These are phyloP conservation scores for Leishmania amazonensis DNA, from an alignment of 208 protist species.

Conservation along the genomic window DNA sequence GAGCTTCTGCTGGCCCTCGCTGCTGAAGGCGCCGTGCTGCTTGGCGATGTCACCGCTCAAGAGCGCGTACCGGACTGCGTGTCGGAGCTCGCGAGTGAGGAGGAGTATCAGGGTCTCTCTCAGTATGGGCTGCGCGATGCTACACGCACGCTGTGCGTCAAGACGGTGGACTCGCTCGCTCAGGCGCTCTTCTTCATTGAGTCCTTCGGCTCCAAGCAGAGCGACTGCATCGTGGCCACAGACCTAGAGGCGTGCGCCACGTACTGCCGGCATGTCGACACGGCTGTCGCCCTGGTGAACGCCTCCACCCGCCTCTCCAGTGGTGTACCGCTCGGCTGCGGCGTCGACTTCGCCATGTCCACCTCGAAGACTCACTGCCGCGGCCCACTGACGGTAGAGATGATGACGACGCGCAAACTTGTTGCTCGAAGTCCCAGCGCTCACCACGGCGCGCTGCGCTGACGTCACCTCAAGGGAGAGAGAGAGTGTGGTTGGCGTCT, in stretches of 20 bases:
- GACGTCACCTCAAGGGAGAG: background rate
- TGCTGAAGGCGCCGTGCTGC: conserved; percentile 32
- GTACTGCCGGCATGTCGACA: conserved; percentile 49
- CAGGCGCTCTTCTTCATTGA: conserved; percentile 63
- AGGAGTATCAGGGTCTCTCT: conserved; percentile 52
- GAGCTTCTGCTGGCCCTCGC: conserved; percentile 54
- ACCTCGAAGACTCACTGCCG: conserved; percentile 60
- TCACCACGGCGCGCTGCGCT: conserved; percentile 34
- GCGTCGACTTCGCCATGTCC: conserved; percentile 53
- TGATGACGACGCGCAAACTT: conserved; percentile 50
- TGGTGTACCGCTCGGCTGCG: conserved; percentile 53
- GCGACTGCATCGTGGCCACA: conserved; percentile 55
- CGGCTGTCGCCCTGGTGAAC: conserved; percentile 56
- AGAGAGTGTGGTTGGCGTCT: background rate
- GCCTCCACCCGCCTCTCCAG: conserved; percentile 58
- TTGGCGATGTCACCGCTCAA: conserved; percentile 43
- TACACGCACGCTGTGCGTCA: conserved; percentile 44
- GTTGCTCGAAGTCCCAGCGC: conserved; percentile 35
- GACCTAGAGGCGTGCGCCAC: conserved; percentile 38
- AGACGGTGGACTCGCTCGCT: conserved; percentile 45
- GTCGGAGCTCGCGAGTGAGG: conserved; percentile 44
- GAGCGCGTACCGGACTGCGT: conserved; percentile 43
- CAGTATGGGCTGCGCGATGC: conserved; percentile 39
- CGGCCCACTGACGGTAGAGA: conserved; percentile 47
- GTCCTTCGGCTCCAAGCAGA: conserved; percentile 59